phyloP scores from a whole-genome alignment of 2,329 filamentous ascomycete genomes.

The Fusarium caatingaense region DNA sequence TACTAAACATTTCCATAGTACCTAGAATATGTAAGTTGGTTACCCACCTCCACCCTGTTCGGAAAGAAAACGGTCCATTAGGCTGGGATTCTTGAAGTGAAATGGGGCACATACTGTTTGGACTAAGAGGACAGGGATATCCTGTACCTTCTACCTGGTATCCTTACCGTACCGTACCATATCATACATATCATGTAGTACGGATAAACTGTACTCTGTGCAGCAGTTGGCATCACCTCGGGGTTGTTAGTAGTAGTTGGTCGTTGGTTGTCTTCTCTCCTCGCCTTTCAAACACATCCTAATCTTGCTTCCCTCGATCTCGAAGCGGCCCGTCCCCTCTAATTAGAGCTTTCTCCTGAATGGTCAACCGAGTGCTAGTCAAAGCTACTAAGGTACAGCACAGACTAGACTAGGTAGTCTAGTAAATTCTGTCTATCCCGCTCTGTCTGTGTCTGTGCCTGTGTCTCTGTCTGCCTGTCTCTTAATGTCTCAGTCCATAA shows the following conservation, averaged over 20 bases:
- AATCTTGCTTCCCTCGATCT: slow-evolving; percentile 2
- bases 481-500: background rate
- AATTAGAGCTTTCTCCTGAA: slow-evolving; percentile 1
- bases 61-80: slow-evolving; percentile 7
- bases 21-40: background rate
- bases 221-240: background rate
- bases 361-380: slow-evolving; percentile 1
- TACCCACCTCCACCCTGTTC: slow-evolving; percentile 7
- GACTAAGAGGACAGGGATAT: background rate
- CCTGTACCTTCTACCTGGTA: background rate
- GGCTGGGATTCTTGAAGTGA: background rate
- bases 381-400: background rate
- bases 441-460: background rate
- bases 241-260: background rate
- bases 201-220: background rate
- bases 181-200: background rate
- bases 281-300: background rate
- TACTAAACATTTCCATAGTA: background rate
- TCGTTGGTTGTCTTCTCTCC: background rate
- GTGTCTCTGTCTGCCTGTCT: background rate
- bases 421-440: background rate
- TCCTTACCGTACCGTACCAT: background rate
- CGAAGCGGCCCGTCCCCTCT: slow-evolving; percentile 30
- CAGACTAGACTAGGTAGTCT: background rate
- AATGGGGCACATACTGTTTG: background rate